Percentiles rank a stretch among this genome's conserved stretches.
phyloP scores from a whole-genome alignment of 257 asterid species.

The Penstemon davidsonii region DNA sequence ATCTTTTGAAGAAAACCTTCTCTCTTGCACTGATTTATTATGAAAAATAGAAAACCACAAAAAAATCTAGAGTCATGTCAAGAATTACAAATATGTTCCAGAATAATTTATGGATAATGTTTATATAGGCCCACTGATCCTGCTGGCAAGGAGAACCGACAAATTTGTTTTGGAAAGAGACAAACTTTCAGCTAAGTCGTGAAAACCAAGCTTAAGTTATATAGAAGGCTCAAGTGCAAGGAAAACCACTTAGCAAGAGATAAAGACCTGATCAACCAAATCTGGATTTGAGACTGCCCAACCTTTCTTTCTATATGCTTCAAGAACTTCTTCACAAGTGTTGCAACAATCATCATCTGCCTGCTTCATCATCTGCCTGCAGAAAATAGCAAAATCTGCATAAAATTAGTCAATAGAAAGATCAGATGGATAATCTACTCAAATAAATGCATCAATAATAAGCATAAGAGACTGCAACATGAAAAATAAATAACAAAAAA shows the following conservation, averaged over 20 bases:
- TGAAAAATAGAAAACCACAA: conserved; percentile 13
- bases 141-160: too few relatives aligned
- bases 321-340: conserved; percentile 96
- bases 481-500: background rate
- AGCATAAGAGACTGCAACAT: background rate
- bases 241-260: conserved; percentile 4
- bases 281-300: conserved; percentile 92
- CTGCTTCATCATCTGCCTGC: conserved; percentile 89
- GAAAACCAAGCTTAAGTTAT: background rate
- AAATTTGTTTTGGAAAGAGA: too few relatives aligned
- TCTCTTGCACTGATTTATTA: conserved; percentile 72
- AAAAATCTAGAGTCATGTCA: conserved; percentile 7
- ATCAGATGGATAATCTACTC: conserved; percentile 19
- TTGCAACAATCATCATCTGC: conserved; percentile 86
- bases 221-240: background rate
- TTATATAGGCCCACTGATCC: too few relatives aligned
- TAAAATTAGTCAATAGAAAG: conserved; percentile 24
- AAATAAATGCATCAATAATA: background rate
- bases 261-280: conserved; percentile 74
- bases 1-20: conserved; percentile 93
- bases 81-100: too few relatives aligned
- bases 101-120: too few relatives aligned
- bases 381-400: conserved; percentile 29
- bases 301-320: conserved; percentile 92
- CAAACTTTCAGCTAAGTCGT: too few relatives aligned